Conservation (phyloP, 805 yeast species). For the Wickerhamomyces subpelliculosus region DNA sequence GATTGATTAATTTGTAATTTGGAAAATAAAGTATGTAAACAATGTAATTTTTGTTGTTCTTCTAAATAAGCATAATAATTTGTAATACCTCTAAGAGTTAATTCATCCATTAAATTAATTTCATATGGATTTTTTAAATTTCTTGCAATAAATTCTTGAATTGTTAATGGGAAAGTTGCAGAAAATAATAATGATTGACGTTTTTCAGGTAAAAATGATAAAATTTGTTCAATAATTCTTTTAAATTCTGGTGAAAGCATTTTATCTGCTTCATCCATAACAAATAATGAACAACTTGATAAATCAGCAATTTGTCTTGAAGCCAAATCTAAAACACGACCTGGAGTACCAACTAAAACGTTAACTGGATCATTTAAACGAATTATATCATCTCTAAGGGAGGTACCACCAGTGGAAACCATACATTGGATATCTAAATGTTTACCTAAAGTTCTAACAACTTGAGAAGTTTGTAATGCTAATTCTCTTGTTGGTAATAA, state of each 20-base stretch:
- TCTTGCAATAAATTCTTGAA: constrained; percentile 85
- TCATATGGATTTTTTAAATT: constrained; percentile 90
- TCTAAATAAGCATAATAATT: constrained; percentile 98
- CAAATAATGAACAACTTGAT: constrained; percentile 76
- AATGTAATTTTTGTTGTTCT: constrained; percentile 91
- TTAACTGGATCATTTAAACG: constrained; percentile 92
- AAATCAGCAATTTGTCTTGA: constrained; percentile 82
- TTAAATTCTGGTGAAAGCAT: constrained; percentile 89
- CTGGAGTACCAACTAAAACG: constrained; percentile 94
- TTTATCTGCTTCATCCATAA: constrained; percentile 99
- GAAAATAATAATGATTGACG: constrained; percentile 85
- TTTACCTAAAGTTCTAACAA: constrained; percentile 90
- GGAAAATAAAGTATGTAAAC: constrained; percentile 89
- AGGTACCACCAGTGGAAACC: constrained; percentile 99
- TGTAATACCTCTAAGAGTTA: constrained; percentile 91
- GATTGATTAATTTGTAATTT: constrained; percentile 94
- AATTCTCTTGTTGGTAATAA: constrained; percentile 97
- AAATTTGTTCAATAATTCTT: constrained; percentile 77
- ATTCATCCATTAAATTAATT: constrained; percentile 95
- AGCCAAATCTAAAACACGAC: constrained; percentile 92
- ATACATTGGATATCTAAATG: constrained; percentile 88
- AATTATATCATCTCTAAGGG: constrained; percentile 86
- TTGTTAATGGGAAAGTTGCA: constrained; percentile 95
- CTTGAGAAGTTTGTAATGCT: constrained; percentile 96
- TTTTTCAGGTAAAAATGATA: constrained; percentile 69